Conservation (phyloP, 1,139 yeast species). For the Geotrichum aggregatum region DNA sequence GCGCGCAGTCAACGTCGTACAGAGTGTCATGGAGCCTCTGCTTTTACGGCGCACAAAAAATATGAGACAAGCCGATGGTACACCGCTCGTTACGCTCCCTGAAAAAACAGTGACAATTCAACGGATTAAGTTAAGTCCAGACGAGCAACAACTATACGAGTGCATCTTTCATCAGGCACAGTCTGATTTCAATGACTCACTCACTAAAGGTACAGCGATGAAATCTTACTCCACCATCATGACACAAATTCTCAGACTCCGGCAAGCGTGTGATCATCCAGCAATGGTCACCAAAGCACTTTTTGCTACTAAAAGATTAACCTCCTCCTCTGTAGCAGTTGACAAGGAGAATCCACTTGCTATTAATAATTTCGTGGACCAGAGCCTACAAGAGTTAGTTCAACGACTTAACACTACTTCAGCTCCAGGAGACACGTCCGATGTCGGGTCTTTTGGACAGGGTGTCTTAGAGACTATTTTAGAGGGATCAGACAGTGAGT, state of each 20-base stretch:
- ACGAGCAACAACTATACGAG: constrained; percentile 63
- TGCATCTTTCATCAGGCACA: constrained; percentile 70
- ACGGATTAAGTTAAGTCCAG: constrained; percentile 58
- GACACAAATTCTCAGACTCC: constrained; percentile 73
- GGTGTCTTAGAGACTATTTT: constrained; percentile 39
- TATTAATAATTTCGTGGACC: constrained; percentile 23
- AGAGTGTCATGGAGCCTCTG: constrained; percentile 79
- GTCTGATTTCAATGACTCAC: constrained; percentile 60
- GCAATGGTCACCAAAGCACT: constrained; percentile 50
- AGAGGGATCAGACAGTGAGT: constrained; percentile 56
- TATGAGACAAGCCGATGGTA: constrained; percentile 73
- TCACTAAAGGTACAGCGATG: constrained; percentile 62
- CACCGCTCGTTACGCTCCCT: constrained; percentile 72
- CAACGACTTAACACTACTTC: constrained; percentile 24
- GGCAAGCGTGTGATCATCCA: constrained; percentile 88
- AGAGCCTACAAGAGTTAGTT: constrained; percentile 29
- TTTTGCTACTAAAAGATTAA: constrained; percentile 24
- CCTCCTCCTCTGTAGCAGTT: neutral
- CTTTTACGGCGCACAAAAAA: constrained; percentile 79
- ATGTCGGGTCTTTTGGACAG: constrained; percentile 34
- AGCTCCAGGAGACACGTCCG: constrained; percentile 23
- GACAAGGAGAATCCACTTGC: neutral
- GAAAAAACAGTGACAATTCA: constrained; percentile 69
- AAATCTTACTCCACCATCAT: constrained; percentile 74
- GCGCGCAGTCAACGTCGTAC: constrained; percentile 76